Evolutionary conservation across 2,329 filamentous ascomycete genomes (phyloP).

Genomic region (Stachybotrys echinatus): DNA sequence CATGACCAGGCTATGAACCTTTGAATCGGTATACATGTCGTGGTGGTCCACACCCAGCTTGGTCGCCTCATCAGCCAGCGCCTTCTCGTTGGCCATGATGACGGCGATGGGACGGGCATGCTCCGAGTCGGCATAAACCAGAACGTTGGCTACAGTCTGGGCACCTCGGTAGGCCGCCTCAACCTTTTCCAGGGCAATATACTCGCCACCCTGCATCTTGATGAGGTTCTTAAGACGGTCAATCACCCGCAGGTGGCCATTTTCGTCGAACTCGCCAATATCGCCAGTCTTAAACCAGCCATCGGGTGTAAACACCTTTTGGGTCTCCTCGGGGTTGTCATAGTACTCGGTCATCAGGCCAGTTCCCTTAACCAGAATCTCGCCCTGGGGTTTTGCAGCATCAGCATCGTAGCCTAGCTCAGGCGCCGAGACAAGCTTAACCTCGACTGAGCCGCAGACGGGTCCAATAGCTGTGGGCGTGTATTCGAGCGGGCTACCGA

Average conservation of each 20-base stretch:
- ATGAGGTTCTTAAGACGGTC: conserved; percentile 98
- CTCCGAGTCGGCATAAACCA: conserved; percentile 73
- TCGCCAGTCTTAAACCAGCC: conserved; percentile 98
- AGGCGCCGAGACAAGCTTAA: conserved; percentile 86
- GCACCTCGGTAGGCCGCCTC: conserved; percentile 84
- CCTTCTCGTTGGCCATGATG: conserved; percentile 64
- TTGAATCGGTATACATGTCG: conserved; percentile 61
- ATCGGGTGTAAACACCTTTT: conserved; percentile 70
- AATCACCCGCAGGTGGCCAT: conserved; percentile 80
- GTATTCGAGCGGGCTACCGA: conserved; percentile 82
- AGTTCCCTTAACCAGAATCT: conserved; percentile 81
- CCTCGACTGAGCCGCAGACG: conserved; percentile 69
- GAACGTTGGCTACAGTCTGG: conserved; percentile 77
- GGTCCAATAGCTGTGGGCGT: conserved; percentile 73
- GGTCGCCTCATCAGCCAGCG: conserved; percentile 54
- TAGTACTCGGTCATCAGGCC: conserved; percentile 76
- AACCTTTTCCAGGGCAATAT: conserved; percentile 93
- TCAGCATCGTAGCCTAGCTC: conserved; percentile 82
- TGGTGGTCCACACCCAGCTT: conserved; percentile 60
- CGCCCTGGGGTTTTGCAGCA: conserved; percentile 76
- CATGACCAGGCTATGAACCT: conserved; percentile 54
- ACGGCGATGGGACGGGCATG: conserved; percentile 78
- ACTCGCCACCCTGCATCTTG: conserved; percentile 93
- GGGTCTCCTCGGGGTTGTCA: conserved; percentile 80
- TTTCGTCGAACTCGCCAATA: conserved; percentile 79